Evolutionary conservation across 257 asterid genomes (phyloP), one percentile per base, ranked within the genome.

Genomic region (Echites panduratus): DNA sequence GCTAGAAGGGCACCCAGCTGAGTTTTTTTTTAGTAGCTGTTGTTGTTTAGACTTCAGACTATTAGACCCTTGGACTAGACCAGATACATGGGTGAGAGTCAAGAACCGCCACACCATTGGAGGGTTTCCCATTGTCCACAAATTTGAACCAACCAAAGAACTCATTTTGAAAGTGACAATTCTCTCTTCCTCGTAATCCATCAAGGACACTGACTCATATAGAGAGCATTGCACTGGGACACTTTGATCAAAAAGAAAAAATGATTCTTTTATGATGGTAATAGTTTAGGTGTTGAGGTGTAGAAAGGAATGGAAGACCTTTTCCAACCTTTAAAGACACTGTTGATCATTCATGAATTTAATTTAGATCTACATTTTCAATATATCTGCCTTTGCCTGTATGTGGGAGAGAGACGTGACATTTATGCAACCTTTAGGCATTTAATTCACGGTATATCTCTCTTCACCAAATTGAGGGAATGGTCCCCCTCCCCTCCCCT

Each of bases 141-240:
- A 44, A 72, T 81, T 77, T 70, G 49, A 66, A 71, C 79, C 76
- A 70, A 64, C 71, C 67, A 26, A 53, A 48, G 11, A 12, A 19
- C 27, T 20, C 59, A 19, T 3, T 1, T 53, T 20, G 27, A 9
- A 52, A 52, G 57, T 52, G 57, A 2, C 13, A 53, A 53, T 54
- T n/a, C 61, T 54, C 27, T 11, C 45, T 41, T 41, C 45, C 45
- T 41, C 7, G 38, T 32, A 32, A 32, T 32, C 38, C 1, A 32
- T 1, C 38, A 3, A 32, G 38, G 38, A 32, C 38, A 32, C 38
- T 32, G 38, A 32, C 38, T 32, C n/a, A n/a, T n/a, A n/a, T n/a
- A n/a, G 38, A 32, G 38, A 32, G 38, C 38, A 32, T 32, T 32
- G 38, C 38, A 32, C 38, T 32, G 38, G 38, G 38, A 32, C 38